A percentile compares a stretch with the other conserved stretches of the same genome.
Conservation (phyloP, 1,284 basidiomycete species). For the Ganoderma boninense region DNA sequence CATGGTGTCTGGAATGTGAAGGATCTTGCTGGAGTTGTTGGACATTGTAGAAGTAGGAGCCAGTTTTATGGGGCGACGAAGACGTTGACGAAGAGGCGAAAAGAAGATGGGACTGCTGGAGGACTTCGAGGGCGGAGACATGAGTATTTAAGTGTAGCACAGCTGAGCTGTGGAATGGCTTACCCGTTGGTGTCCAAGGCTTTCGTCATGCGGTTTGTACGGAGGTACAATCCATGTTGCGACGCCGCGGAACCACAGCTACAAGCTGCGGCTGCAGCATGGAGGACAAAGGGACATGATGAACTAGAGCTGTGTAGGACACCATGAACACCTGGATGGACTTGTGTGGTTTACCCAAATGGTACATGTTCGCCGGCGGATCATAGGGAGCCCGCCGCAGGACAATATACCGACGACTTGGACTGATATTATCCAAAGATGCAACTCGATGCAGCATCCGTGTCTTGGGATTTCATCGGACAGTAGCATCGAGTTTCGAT, state of each 20-base stretch:
- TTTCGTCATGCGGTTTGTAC: neutral
- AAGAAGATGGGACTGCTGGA: neutral
- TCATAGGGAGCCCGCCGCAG: too few relatives aligned
- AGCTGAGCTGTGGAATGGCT: neutral
- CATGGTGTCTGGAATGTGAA: conserved; percentile 30
- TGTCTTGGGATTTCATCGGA: too few relatives aligned
- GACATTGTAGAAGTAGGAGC: neutral
- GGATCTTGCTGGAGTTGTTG: neutral
- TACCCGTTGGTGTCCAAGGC: neutral
- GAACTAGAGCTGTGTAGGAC: neutral
- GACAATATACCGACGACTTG: too few relatives aligned
- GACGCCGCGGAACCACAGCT: neutral
- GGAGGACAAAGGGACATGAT: neutral
- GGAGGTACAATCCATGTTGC: neutral
- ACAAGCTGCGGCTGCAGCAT: neutral
- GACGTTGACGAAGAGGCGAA: too few relatives aligned
- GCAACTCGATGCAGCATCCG: too few relatives aligned
- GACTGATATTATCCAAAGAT: too few relatives aligned
- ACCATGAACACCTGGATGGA: neutral
- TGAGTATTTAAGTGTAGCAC: neutral
- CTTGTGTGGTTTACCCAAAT: neutral
- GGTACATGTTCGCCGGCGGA: neutral
- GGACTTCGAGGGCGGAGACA: neutral
- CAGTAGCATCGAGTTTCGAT: too few relatives aligned
- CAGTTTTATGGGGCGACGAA: neutral